phyloP scores from a whole-genome alignment of 2,329 filamentous ascomycete genomes.

The Talaromyces sp. region DNA sequence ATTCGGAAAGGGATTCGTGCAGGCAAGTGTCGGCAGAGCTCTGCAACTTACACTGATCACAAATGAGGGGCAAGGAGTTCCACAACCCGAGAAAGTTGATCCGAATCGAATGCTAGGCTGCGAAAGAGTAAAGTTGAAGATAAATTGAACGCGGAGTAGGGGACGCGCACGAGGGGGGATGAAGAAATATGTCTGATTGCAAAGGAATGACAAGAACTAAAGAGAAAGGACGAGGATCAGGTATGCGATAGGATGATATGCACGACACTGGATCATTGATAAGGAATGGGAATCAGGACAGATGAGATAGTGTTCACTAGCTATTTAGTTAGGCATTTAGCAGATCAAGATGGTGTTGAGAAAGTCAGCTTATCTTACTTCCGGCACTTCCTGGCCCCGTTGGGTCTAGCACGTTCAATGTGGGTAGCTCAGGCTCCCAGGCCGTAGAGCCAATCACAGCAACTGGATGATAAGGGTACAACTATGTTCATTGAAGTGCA shows the following conservation, averaged over 20 bases:
- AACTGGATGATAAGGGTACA: background rate
- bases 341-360: background rate
- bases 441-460: background rate
- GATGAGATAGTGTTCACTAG: background rate
- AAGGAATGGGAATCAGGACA: background rate
- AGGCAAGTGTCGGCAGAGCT: too few species aligned
- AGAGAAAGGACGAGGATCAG: background rate
- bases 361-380: constrained; percentile 3
- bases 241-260: background rate
- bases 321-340: background rate
- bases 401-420: background rate
- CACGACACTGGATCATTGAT: background rate
- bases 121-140: background rate
- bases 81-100: background rate
- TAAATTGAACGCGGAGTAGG: background rate
- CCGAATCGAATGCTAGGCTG: background rate
- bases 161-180: background rate
- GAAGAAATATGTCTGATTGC: background rate
- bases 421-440: constrained; percentile 1
- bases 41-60: background rate
- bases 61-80: background rate
- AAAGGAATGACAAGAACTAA: background rate
- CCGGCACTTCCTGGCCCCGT: constrained; percentile 4
- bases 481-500: background rate
- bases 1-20: background rate